Evolutionary conservation across 2,329 filamentous ascomycete species (phyloP), one percentile per base, ranked within the genome.

Genomic region (Trichoderma sp.): DNA sequence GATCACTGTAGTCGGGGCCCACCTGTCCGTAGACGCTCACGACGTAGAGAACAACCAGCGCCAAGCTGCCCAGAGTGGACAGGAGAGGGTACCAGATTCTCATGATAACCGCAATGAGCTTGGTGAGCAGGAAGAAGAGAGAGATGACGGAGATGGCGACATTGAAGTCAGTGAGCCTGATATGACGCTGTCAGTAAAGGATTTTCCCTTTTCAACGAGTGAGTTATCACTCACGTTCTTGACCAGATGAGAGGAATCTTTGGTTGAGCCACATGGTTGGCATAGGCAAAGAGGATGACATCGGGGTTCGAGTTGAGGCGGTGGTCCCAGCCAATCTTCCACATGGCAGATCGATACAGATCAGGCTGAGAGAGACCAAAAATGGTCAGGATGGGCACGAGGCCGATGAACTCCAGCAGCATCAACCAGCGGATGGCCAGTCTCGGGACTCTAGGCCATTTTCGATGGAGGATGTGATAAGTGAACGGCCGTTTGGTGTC

Each of bases 311-410:
- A 94, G 81, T 95, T 95, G 84, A 92, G 92, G 73, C 88, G 88
- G 78, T 92, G 84, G 68, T 91, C 86, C 72, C 85, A 89, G 74
- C 93, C 93, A 76, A 94, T 89, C 77, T 86, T 84, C 93, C 93
- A 95, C 76, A 95, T 83, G 74, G 86, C 88, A 9, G 89, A 90
- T 61, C 92, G 88, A 80, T 91, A 95, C 68, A 90, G 85, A 79
- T 94, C 87, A 17, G 92, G 92, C 75, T 92, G 90, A 39, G 92
- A 88, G 76, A 95, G 89, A 75, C 89, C 92, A 78, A 92, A 93
- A 67, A 95, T 85, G 47, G 92, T 86, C 74, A 95, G 86, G 64
- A 88, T 82, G 17, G 89, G 86, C 70, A 95, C 84, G 28, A 90
- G 88, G 74, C 90, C 86, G 47, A 83, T 81, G 67, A 95, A 85